Conservation (phyloP, 768 basidiomycete species). For the Exidia glandulosa region DNA sequence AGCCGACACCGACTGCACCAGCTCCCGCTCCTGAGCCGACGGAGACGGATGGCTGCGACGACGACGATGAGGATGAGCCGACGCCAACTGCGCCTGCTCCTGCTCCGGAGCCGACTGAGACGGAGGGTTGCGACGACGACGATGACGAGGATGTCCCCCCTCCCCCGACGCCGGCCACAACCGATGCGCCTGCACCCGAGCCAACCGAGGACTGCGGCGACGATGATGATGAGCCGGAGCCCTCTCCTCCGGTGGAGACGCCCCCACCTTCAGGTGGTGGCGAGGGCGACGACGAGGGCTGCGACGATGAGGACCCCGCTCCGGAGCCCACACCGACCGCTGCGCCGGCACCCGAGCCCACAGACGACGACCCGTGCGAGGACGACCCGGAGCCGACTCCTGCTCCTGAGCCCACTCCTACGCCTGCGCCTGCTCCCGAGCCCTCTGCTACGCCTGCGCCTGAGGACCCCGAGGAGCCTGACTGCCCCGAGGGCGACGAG, state of each 20-base stretch:
- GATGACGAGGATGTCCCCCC: not conserved
- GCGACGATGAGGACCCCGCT: not conserved
- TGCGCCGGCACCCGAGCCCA: too few relatives aligned
- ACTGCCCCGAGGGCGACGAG: not conserved
- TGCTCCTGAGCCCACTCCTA: not conserved
- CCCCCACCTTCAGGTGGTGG: not conserved
- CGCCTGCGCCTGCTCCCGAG: not conserved
- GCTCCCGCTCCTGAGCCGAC: too few relatives aligned
- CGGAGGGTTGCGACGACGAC: not conserved
- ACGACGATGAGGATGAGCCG: too few relatives aligned
- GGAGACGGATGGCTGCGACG: too few relatives aligned
- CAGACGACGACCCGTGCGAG: too few relatives aligned
- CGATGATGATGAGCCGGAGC: not conserved
- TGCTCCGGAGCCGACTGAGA: too few relatives aligned
- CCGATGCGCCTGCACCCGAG: not conserved
- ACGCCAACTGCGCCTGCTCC: too few relatives aligned
- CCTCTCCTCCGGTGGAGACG: not conserved
- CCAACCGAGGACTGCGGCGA: not conserved
- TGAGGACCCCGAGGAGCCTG: not conserved
- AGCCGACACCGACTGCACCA: not conserved
- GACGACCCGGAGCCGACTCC: too few relatives aligned
- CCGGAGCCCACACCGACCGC: too few relatives aligned
- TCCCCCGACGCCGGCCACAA: not conserved
- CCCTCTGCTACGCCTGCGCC: not conserved
- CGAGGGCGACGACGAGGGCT: not conserved